A percentile compares a stretch with the other conserved stretches of the same genome.
Evolutionary conservation across 208 protist species (phyloP).

Genomic region (Porcisia deanei): DNA sequence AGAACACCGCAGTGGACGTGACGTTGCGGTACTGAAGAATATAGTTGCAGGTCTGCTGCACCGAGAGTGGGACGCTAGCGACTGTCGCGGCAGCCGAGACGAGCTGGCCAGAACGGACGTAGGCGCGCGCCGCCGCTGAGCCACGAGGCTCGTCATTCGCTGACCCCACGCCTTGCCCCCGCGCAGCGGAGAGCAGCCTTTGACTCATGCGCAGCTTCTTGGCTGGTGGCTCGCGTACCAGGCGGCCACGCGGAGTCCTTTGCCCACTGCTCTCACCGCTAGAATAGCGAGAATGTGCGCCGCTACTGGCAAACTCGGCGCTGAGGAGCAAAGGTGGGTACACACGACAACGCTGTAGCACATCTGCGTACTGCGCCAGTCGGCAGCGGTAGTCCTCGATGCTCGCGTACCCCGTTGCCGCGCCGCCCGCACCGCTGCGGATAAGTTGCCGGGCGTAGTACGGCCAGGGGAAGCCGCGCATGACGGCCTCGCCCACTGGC

Average conservation of each 20-base stretch:
- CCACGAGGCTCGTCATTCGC: constrained; percentile 14
- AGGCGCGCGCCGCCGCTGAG: constrained; percentile 21
- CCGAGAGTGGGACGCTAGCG: constrained; percentile 12
- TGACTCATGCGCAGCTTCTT: constrained; percentile 16
- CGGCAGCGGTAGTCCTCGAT: constrained; percentile 31
- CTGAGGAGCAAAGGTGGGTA: constrained; percentile 26
- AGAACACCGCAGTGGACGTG: constrained; percentile 18
- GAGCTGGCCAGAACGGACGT: constrained; percentile 35
- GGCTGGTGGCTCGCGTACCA: background rate
- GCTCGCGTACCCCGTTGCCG: constrained; percentile 34
- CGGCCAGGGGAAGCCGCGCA: constrained; percentile 59
- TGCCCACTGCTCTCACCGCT: background rate
- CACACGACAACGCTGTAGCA: constrained; percentile 29
- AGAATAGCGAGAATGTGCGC: background rate
- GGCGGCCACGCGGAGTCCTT: background rate
- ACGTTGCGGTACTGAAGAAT: constrained; percentile 24
- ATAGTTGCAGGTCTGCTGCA: constrained; percentile 63
- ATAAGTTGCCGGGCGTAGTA: constrained; percentile 61
- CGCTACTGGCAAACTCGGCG: background rate
- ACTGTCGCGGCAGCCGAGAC: constrained; percentile 8
- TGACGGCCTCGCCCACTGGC: constrained; percentile 51
- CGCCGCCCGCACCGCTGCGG: constrained; percentile 24
- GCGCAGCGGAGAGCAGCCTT: constrained; percentile 21
- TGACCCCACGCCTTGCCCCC: constrained; percentile 4
- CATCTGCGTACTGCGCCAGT: constrained; percentile 31